A percentile compares a stretch with the other conserved stretches of the same genome.
Evolutionary conservation across 441 rosid species (phyloP).

Genomic region (Kokia cookei): DNA sequence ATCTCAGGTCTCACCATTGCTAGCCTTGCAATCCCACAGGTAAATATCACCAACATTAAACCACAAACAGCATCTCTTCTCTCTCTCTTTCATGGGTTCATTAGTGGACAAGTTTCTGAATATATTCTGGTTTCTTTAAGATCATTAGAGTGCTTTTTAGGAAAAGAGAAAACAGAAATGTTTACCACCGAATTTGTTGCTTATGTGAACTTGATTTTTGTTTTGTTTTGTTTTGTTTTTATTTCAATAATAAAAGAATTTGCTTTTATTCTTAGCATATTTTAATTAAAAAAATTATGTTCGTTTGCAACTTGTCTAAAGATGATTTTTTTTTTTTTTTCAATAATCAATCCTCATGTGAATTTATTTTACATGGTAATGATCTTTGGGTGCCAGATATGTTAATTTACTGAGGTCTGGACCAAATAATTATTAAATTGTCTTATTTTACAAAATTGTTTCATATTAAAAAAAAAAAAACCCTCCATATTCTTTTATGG

Average conservation of each 20-base stretch:
- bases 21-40: constrained; percentile 99
- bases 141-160: constrained; percentile 10
- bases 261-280: neutral
- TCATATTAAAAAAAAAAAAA: neutral
- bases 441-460: neutral
- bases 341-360: neutral
- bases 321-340: neutral
- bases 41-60: constrained; percentile 4
- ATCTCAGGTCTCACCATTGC: constrained; percentile 99
- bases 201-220: neutral
- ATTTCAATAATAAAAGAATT: neutral
- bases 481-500: neutral
- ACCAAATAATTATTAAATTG: neutral
- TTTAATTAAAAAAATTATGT: neutral
- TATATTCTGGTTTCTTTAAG: constrained; percentile 19
- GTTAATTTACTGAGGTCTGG: neutral
- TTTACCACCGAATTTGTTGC: neutral
- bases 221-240: neutral
- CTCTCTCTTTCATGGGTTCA: neutral
- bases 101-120: constrained; percentile 11
- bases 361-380: neutral
- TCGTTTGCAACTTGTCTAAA: neutral
- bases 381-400: neutral
- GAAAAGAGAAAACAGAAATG: neutral
- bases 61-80: neutral